A percentile compares a stretch with the other conserved stretches of the same genome.
Evolutionary conservation across 2,329 filamentous ascomycete genomes (phyloP).

Genomic region (Curvularia sp.): DNA sequence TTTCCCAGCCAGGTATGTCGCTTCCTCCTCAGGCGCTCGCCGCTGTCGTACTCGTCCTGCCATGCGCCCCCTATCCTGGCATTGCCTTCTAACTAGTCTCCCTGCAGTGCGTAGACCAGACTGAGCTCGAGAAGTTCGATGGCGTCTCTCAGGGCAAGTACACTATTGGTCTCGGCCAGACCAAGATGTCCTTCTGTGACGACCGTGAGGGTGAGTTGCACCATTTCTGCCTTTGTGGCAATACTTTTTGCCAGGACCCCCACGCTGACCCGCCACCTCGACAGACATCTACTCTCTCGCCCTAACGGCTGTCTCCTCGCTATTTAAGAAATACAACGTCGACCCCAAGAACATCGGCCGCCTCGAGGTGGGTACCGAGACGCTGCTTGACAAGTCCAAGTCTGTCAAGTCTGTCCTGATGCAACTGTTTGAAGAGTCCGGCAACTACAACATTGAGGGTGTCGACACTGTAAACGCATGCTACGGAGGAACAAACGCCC

Average conservation of each 20-base stretch:
- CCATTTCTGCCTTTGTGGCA: neutral
- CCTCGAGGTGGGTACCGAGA: slow-evolving; percentile 63
- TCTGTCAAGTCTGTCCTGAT: slow-evolving; percentile 63
- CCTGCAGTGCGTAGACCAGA: slow-evolving; percentile 60
- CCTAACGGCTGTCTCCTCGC: slow-evolving; percentile 60
- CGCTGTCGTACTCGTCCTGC: neutral
- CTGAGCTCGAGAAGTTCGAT: slow-evolving; percentile 63
- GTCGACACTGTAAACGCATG: slow-evolving; percentile 63
- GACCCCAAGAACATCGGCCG: slow-evolving; percentile 60
- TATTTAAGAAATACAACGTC: slow-evolving; percentile 61
- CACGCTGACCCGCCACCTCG: slow-evolving; percentile 23
- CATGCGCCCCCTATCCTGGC: slow-evolving; percentile 17
- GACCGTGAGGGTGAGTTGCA: slow-evolving; percentile 58
- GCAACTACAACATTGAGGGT: slow-evolving; percentile 62
- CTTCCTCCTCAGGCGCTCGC: slow-evolving; percentile 7
- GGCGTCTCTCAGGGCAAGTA: slow-evolving; percentile 61
- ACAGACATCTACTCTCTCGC: slow-evolving; percentile 63
- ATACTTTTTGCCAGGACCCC: neutral
- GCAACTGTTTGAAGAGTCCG: slow-evolving; percentile 60
- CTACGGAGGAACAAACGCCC: slow-evolving; percentile 63
- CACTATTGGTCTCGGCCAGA: slow-evolving; percentile 63
- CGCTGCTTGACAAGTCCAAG: slow-evolving; percentile 63
- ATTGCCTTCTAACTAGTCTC: slow-evolving; percentile 20
- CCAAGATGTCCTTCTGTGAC: slow-evolving; percentile 64
- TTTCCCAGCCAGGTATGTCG: slow-evolving; percentile 60